A percentile compares a stretch with the other conserved stretches of the same genome.
Conservation (phyloP, 768 basidiomycete genomes). For the Phaeolepiota aurea region DNA sequence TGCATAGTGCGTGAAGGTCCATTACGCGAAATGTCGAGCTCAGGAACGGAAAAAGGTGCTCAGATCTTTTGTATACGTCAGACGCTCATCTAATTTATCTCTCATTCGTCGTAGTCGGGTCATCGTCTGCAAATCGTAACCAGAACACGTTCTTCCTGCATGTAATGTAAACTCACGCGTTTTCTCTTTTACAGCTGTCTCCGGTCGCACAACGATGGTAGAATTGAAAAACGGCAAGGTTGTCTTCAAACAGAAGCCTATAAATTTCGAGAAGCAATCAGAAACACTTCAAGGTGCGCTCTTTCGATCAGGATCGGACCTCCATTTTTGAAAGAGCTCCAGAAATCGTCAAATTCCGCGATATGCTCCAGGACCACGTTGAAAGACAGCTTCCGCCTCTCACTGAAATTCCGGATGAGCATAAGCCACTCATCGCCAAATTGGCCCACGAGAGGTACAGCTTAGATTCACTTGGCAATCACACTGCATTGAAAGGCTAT, state of each 20-base stretch:
- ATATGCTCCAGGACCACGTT: constrained; percentile 54
- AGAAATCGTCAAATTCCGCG: constrained; percentile 76
- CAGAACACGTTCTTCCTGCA: constrained; percentile 14
- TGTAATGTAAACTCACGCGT: constrained; percentile 17
- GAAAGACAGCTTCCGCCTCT: constrained; percentile 42
- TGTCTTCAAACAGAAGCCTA: constrained; percentile 64
- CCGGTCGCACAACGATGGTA: constrained; percentile 33
- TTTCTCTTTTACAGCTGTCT: constrained; percentile 21
- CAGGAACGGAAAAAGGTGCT: constrained; percentile 28
- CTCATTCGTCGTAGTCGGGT: neutral
- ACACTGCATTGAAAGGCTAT: constrained; percentile 3
- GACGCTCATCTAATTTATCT: neutral
- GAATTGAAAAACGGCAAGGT: constrained; percentile 76
- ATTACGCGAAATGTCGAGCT: constrained; percentile 27
- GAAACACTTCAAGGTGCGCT: constrained; percentile 71
- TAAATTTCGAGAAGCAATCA: constrained; percentile 70
- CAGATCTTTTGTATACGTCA: constrained; percentile 4
- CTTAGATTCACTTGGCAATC: neutral
- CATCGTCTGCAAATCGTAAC: constrained; percentile 14
- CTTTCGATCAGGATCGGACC: too few species aligned
- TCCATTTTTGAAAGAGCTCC: too few species aligned
- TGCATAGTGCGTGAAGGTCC: too few species aligned
- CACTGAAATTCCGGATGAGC: constrained; percentile 51
- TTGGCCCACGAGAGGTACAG: constrained; percentile 78
- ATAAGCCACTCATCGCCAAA: constrained; percentile 73